phyloP scores from a whole-genome alignment of 2,329 filamentous ascomycete genomes.

The Apiospora sp. region DNA sequence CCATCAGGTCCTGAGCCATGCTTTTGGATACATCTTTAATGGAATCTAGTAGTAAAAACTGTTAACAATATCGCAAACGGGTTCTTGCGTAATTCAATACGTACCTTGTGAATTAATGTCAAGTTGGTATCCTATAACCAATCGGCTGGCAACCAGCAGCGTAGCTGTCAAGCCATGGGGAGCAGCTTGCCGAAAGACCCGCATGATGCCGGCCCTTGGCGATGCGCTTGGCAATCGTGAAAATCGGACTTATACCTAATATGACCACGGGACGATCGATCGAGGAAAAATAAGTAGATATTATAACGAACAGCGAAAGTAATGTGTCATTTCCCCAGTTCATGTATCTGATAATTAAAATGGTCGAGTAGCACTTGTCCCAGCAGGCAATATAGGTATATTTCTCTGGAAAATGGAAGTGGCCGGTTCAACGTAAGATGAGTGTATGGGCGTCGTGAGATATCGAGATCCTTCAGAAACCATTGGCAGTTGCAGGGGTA shows the following conservation, averaged over 20 bases:
- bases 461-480: conserved; percentile 7
- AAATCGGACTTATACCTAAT: not conserved
- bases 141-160: conserved; percentile 29
- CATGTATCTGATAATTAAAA: not conserved
- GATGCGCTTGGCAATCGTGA: conserved; percentile 25
- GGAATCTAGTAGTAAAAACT: conserved; percentile 51
- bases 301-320: not conserved
- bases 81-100: not conserved
- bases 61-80: conserved; percentile 25
- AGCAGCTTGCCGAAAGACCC: conserved; percentile 32
- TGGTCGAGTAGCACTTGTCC: not conserved
- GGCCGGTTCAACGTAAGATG: not conserved
- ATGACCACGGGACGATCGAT: not conserved
- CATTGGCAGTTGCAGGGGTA: not conserved
- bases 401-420: not conserved
- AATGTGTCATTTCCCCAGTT: not conserved
- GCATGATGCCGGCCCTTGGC: conserved; percentile 33
- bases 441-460: not conserved
- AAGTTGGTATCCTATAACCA: conserved; percentile 37
- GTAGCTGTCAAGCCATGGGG: conserved; percentile 32
- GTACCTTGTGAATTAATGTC: conserved; percentile 39
- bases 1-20: conserved; percentile 60
- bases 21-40: conserved; percentile 57
- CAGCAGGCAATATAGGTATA: not conserved
- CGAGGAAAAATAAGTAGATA: not conserved